These are phyloP conservation scores for Elongisporangium senticosum DNA, from an alignment of 352 stramenopile genomes.

Conservation along the genomic window DNA sequence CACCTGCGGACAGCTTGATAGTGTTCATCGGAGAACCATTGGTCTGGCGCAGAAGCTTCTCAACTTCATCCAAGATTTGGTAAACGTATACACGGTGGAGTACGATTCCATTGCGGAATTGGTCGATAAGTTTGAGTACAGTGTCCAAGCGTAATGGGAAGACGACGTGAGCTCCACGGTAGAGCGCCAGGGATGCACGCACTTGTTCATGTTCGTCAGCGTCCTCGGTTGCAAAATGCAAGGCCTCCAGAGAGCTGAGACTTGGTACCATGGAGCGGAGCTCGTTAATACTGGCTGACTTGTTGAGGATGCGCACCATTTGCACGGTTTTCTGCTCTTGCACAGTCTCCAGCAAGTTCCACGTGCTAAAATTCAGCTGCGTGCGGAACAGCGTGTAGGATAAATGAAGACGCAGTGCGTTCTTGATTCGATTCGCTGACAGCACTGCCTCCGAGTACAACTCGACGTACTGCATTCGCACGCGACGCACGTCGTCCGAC, in stretches of 20 bases:
- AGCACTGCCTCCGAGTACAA: slow-evolving; percentile 74
- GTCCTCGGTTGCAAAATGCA: slow-evolving; percentile 41
- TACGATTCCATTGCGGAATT: slow-evolving; percentile 81
- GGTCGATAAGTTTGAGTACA: slow-evolving; percentile 76
- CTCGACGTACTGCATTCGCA: slow-evolving; percentile 67
- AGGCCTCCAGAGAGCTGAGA: slow-evolving; percentile 61
- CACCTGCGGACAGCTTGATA: slow-evolving; percentile 69
- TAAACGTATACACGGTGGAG: slow-evolving; percentile 73
- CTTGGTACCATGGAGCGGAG: slow-evolving; percentile 75
- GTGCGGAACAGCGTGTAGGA: slow-evolving; percentile 73
- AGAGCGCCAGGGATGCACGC: slow-evolving; percentile 55
- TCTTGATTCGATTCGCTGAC: slow-evolving; percentile 82
- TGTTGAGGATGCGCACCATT: slow-evolving; percentile 84
- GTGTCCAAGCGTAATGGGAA: slow-evolving; percentile 75
- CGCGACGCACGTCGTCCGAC: slow-evolving; percentile 31
- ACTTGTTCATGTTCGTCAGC: slow-evolving; percentile 53
- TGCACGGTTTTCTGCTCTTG: slow-evolving; percentile 81
- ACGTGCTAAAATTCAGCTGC: slow-evolving; percentile 83
- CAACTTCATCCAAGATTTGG: slow-evolving; percentile 65
- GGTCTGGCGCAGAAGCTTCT: slow-evolving; percentile 44
- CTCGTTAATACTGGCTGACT: slow-evolving; percentile 76
- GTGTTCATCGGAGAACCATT: slow-evolving; percentile 62
- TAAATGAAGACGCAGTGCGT: slow-evolving; percentile 58
- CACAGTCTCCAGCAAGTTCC: slow-evolving; percentile 75
- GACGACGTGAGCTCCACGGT: slow-evolving; percentile 62